Evolutionary conservation across 2,329 filamentous ascomycete genomes (phyloP), one percentile per base, ranked within the genome.

Genomic region (Fusarium secorum): DNA sequence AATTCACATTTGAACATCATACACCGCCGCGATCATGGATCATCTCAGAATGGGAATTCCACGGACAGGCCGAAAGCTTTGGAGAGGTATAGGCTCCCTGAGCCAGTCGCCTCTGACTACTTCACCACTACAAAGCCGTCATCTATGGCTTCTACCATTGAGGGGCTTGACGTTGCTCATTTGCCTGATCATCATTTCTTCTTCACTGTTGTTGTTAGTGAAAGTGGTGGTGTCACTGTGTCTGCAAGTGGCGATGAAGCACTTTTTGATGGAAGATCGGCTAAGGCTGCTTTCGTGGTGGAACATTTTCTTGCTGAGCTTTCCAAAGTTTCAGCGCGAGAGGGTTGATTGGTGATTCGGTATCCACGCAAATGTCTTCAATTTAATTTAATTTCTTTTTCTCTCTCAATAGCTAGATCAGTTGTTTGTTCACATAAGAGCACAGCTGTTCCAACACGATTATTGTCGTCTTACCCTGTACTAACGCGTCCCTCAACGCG

Each of bases 1-100:
- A 70, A 70, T 15, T 63, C 67, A 0, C 49, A 67, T 5, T 24
- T 70, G 24, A 70, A 70, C 36, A 67, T 70, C 14, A 42, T 70
- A 3, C 28, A 62, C 22, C 60, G 32, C 4, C 20, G 4, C 2
- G 52, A 45, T 15, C 1, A 13, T 10, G 7, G 5, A 1, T 2
- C 6, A 1, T 1, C n/a, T 2, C 9, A 24, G 8, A 17, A 13
- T 3, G 28, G 4, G 2, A 7, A 4, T 3, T 2, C 11, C 4
- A 7, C 9, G 1, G 45, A 18, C 7, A n/a, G 5, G 11, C 3
- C 18, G 2, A 22, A 28, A 0, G 22, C 10, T 1, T n/a, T 70
- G 11, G 22, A 30, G 5, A 52, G 61, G 35, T 46, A 62, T 13
- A 57, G 51, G 10, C 67, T 70, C 11, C 26, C 32, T 1, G 67